Conservation (phyloP, 2,329 filamentous ascomycete genomes). For the Fusarium albidum region DNA sequence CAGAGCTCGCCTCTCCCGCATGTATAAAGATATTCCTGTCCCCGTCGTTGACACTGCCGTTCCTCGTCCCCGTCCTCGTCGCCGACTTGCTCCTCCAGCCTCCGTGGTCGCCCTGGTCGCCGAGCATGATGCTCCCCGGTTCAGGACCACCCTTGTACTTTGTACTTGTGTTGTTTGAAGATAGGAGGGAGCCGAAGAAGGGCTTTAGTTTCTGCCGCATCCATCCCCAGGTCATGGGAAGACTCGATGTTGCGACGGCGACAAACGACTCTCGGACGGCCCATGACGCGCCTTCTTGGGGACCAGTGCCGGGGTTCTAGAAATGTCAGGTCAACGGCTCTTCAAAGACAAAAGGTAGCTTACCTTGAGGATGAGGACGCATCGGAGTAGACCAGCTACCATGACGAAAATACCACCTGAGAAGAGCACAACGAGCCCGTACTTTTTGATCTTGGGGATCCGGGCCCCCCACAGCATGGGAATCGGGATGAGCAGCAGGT, state of each 20-base stretch:
- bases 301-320: constrained; percentile 47
- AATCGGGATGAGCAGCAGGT: constrained; percentile 50
- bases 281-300: constrained; percentile 46
- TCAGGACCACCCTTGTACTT: constrained; percentile 32
- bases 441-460: constrained; percentile 58
- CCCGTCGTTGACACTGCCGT: not conserved
- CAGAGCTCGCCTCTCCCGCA: constrained; percentile 29
- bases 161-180: constrained; percentile 25
- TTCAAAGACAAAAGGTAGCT: constrained; percentile 10
- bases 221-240: constrained; percentile 45
- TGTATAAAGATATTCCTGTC: constrained; percentile 27
- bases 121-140: constrained; percentile 37
- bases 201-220: constrained; percentile 39
- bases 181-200: constrained; percentile 36
- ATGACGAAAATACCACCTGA: constrained; percentile 52
- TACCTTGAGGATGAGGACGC: constrained; percentile 47
- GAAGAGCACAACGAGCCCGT: constrained; percentile 60
- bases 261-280: constrained; percentile 51
- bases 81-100: constrained; percentile 29
- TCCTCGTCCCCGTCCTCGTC: constrained; percentile 12
- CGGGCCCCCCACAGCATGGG: constrained; percentile 63
- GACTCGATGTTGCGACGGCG: constrained; percentile 48
- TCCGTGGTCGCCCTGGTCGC: constrained; percentile 18
- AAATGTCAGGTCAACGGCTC: not conserved
- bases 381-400: constrained; percentile 47